These are phyloP conservation scores for Leccinum subatratum DNA, from an alignment of 1,284 basidiomycete species.

Conservation along the genomic window DNA sequence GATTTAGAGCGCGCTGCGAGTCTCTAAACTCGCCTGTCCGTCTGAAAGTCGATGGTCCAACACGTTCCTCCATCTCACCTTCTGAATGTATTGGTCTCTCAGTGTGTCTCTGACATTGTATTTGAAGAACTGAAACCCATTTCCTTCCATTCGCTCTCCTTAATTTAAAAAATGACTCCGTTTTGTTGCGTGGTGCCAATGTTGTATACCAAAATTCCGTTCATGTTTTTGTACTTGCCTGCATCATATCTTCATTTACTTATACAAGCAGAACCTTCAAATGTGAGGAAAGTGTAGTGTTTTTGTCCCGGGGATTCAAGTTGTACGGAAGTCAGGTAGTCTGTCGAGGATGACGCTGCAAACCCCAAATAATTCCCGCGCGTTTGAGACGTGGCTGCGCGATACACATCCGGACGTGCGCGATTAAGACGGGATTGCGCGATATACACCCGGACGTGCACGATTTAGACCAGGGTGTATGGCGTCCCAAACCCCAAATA, in stretches of 20 bases:
- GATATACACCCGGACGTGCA: no score
- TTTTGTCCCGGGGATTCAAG: no score
- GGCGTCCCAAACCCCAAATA: no score
- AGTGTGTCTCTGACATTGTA: background rate
- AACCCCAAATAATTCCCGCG: no score
- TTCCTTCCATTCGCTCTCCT: background rate
- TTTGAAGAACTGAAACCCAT: background rate
- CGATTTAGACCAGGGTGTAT: no score
- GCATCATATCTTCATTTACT: background rate
- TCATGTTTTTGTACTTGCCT: background rate
- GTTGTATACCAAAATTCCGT: background rate
- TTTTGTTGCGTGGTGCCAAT: background rate
- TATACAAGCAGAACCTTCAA: no score
- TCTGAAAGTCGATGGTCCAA: background rate
- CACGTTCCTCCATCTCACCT: background rate
- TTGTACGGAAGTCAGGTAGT: no score
- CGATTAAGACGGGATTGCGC: no score
- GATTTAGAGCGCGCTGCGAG: background rate
- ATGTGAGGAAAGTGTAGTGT: no score
- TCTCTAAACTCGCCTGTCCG: background rate
- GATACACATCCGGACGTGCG: no score
- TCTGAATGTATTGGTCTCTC: background rate
- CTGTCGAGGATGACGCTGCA: slow-evolving; percentile 30
- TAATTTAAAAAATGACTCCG: background rate
- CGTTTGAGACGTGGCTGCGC: no score